Conservation (phyloP, 805 yeast genomes). For the Jamesozyma gamospora region DNA sequence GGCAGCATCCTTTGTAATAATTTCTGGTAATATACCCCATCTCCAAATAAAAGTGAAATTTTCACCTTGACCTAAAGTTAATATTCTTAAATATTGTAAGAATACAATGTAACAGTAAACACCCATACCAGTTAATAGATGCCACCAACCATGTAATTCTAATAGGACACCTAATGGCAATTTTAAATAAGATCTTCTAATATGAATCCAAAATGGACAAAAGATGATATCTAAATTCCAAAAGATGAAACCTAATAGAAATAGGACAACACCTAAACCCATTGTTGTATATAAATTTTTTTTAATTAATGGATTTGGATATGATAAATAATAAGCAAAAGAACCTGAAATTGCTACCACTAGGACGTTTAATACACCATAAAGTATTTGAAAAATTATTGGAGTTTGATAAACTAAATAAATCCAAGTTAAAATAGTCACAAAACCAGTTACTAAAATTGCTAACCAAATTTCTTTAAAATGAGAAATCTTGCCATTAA, state of each 20-base stretch:
- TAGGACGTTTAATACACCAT: constrained; percentile 65
- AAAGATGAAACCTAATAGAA: constrained; percentile 63
- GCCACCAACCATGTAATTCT: constrained; percentile 99
- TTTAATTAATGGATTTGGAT: constrained; percentile 35
- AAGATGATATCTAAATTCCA: constrained; percentile 88
- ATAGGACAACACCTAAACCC: constrained; percentile 49
- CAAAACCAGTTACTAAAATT: constrained; percentile 39
- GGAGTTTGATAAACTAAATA: constrained; percentile 74
- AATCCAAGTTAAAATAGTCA: constrained; percentile 53
- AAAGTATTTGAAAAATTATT: constrained; percentile 78
- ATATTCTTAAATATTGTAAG: constrained; percentile 62
- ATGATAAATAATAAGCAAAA: constrained; percentile 32
- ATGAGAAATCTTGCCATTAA: constrained; percentile 3
- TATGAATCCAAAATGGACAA: constrained; percentile 47
- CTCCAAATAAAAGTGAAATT: constrained; percentile 50
- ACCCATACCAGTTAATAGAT: constrained; percentile 73
- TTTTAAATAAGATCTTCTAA: constrained; percentile 61
- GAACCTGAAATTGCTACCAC: constrained; percentile 53
- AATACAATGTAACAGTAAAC: constrained; percentile 78
- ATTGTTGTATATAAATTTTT: constrained; percentile 46
- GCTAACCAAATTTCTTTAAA: constrained; percentile 33
- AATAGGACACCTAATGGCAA: constrained; percentile 71
- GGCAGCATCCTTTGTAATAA: constrained; percentile 20
- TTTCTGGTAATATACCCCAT: constrained; percentile 49
- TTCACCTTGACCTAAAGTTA: constrained; percentile 47